Conservation (phyloP, 1,284 basidiomycete genomes). For the Acaromyces ingoldii region DNA sequence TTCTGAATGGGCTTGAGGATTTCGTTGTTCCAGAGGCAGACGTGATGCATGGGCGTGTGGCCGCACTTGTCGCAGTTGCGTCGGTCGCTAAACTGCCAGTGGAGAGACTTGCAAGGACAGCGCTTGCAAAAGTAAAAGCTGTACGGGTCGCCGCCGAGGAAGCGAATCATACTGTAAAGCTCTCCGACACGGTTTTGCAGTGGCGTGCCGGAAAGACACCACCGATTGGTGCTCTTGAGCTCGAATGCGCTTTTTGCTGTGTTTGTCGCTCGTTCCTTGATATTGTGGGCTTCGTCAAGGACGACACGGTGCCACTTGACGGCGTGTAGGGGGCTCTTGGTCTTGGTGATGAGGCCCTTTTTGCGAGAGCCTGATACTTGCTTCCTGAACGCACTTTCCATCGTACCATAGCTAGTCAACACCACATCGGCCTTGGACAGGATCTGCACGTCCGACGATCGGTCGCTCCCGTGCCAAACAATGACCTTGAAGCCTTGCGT, state of each 20-base stretch:
- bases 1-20: slow-evolving; percentile 49
- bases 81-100: slow-evolving; percentile 83
- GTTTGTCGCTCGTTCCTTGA: slow-evolving; percentile 77
- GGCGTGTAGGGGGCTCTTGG: slow-evolving; percentile 77
- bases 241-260: slow-evolving; percentile 95
- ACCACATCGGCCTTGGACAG: slow-evolving; percentile 81
- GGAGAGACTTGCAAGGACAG: slow-evolving; percentile 80
- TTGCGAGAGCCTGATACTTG: slow-evolving; percentile 87
- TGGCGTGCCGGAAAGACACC: slow-evolving; percentile 99
- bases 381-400: slow-evolving; percentile 89
- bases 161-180: slow-evolving; percentile 79
- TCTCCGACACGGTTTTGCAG: slow-evolving; percentile 78
- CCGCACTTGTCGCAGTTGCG: slow-evolving; percentile 81
- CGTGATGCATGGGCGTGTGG: slow-evolving; percentile 90
- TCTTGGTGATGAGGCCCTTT: slow-evolving; percentile 77
- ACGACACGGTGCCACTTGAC: slow-evolving; percentile 78
- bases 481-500: slow-evolving; percentile 60
- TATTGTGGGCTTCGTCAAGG: slow-evolving; percentile 97
- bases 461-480: slow-evolving; percentile 79
- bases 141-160: slow-evolving; percentile 39
- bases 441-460: slow-evolving; percentile 61
- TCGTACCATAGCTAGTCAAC: slow-evolving; percentile 60
- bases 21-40: slow-evolving; percentile 55
- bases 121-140: slow-evolving; percentile 61
- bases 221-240: slow-evolving; percentile 71